Evolutionary conservation across 2,329 filamentous ascomycete genomes (phyloP).

Genomic region (Ascochyta viciae-villosae): DNA sequence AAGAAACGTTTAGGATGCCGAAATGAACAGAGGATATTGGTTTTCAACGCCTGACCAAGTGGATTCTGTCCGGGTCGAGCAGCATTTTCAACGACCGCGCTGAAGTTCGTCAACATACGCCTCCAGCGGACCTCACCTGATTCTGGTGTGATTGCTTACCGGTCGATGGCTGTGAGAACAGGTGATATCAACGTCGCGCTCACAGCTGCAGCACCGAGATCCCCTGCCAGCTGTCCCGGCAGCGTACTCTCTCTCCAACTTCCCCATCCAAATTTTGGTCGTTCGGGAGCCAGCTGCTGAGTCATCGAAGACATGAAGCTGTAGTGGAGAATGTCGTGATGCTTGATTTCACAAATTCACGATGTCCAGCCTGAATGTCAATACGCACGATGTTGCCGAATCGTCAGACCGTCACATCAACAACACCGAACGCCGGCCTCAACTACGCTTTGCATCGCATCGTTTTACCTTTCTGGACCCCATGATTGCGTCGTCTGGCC

Average conservation of each 20-base stretch:
- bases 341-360: background rate
- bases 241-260: conserved; percentile 15
- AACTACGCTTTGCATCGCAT: conserved; percentile 8
- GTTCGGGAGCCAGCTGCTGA: conserved; percentile 16
- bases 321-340: conserved; percentile 2
- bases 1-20: conserved; percentile 35
- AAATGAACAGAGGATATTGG: conserved; percentile 29
- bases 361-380: background rate
- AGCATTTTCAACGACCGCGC: conserved; percentile 38
- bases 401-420: background rate
- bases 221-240: conserved; percentile 27
- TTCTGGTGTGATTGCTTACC: conserved; percentile 20
- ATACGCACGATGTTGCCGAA: background rate
- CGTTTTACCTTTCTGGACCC: background rate
- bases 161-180: conserved; percentile 37
- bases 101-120: conserved; percentile 5
- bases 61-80: conserved; percentile 23
- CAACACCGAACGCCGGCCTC: conserved; percentile 3
- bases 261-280: background rate
- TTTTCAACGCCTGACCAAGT: conserved; percentile 25
- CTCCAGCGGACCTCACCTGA: background rate
- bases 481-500: background rate
- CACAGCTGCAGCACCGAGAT: conserved; percentile 33
- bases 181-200: conserved; percentile 36
- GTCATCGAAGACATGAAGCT: conserved; percentile 15